These are phyloP conservation scores for Pythium brassicae DNA, from an alignment of 352 stramenopile species.

Conservation along the genomic window DNA sequence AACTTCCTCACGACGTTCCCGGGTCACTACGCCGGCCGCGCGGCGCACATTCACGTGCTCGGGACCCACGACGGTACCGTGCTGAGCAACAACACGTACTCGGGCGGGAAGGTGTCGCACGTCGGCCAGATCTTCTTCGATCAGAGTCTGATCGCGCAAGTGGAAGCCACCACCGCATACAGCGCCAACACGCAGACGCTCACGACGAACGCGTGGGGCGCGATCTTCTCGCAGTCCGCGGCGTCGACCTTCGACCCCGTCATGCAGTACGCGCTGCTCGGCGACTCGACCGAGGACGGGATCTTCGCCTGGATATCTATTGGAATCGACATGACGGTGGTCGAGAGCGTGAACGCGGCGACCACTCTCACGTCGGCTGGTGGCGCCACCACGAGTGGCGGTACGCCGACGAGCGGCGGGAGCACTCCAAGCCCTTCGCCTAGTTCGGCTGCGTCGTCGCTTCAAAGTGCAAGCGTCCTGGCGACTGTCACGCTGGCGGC, in stretches of 20 bases:
- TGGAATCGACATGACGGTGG: constrained; percentile 13
- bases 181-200: constrained; percentile 9
- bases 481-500: too few relatives aligned
- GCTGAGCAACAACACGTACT: constrained; percentile 16
- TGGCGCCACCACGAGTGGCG: background rate
- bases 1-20: constrained; percentile 13
- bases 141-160: constrained; percentile 4
- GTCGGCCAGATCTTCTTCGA: constrained; percentile 17
- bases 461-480: background rate
- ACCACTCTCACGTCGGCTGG: constrained; percentile 8
- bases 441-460: background rate
- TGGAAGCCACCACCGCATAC: constrained; percentile 8
- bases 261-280: constrained; percentile 16
- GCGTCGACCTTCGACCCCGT: constrained; percentile 10
- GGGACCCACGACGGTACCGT: constrained; percentile 8
- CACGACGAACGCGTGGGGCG: constrained; percentile 10
- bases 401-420: background rate
- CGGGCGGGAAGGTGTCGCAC: constrained; percentile 4
- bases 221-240: constrained; percentile 11
- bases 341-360: constrained; percentile 1
- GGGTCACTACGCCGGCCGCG: constrained; percentile 13
- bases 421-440: background rate
- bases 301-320: constrained; percentile 23
- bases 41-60: constrained; percentile 13
- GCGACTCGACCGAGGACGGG: constrained; percentile 14